Evolutionary conservation across 306 rosid species (phyloP), one percentile per base, ranked within the genome.

Genomic region (Trifolium dubium): DNA sequence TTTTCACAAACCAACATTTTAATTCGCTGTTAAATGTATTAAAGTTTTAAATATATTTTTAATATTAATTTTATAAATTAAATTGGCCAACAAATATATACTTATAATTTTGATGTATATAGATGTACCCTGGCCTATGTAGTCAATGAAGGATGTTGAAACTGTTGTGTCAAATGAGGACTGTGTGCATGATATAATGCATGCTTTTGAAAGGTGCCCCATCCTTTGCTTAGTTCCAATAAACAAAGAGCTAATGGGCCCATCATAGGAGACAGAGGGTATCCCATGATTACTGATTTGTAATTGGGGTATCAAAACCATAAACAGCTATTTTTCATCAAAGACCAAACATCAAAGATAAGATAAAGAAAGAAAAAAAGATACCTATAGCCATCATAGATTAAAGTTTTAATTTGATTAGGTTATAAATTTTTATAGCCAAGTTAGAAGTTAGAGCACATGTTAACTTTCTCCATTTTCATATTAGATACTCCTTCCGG

Each of bases 251-350:
- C 19, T 5, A 35, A 84, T 77, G 89, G 97, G 91, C 62, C 95
- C 88, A 7, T 5, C 54, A 47, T 47, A 47, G 54, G 19, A 49
- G 18, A n/a, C 54, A 49, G 80, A 86, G 75, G 88, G 96, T 82
- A 89, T 86, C 92, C 90, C 86, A 89, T 87, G 72, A 80, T 87
- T 77, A 76, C 87, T 74, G 73, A 77, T 88, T 84, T 78, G 83
- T 82, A 84, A 79, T 64, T 73, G 81, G 81, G 74, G 86, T 79
- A 74, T 86, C 82, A 49, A 49, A 49, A 14, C 65, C 80, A 78
- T 37, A 66, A 64, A 77, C 62, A 32, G 29, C 55, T 51, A 64
- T 72, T 79, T 79, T 77, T 82, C 65, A 56, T 72, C 78, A 85
- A 82, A 77, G 81, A 61, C 65, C 13, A 69, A 47, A 77, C 68